Base-by-base conservation (phyloP, 306 rosid species). In the Pyrus pyrifolia region DNA sequence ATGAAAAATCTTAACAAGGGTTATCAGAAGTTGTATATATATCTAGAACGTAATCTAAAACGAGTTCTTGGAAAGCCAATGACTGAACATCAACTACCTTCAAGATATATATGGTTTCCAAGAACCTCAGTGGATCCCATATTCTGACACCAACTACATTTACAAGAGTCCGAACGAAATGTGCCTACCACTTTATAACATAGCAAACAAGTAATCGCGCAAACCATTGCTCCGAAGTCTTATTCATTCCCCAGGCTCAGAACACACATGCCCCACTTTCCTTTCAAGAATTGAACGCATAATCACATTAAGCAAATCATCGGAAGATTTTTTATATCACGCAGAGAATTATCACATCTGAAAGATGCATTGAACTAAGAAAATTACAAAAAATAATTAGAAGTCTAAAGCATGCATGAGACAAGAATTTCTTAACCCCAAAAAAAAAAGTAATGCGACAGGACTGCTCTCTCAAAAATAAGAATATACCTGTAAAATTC, bases 401-500 rank as follows among this genome's bases (percentile, higher is more conserved):
- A 63, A 74, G 70, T 27, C 22, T 11, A 3, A 63, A 40, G 52
- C n/a, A 31, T 52, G 68, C 11, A 71, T 40, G 74, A 65, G 68
- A 76, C 30, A 59, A 67, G 70, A 46, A 46, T 46, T 46, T 46
- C 53, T 46, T 46, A 46, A 46, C 53, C 53, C 17, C 4, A 46
- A 25, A 25, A 25, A 14, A 25, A 13, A 13, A 13, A 46, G 52
- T 46, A 13, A 5, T 46, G 52, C 3, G 52, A 46, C 4, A 46
- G 18, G 52, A 45, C 52, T 45, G 53, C 53, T 46, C 7, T 49
- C 53, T 49, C 53, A 49, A 49, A 51, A 51, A 51, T 51, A 51
- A 15, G 0, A 73, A 12, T 40, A 68, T 71, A 93, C 99, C 99
- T 91, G 89, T 96, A 96, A 73, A 83, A 93, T 80, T 96, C 99